Evolutionary conservation across 1,284 basidiomycete species (phyloP).

Genomic region (Cutaneotrichosporon cavernicola): DNA sequence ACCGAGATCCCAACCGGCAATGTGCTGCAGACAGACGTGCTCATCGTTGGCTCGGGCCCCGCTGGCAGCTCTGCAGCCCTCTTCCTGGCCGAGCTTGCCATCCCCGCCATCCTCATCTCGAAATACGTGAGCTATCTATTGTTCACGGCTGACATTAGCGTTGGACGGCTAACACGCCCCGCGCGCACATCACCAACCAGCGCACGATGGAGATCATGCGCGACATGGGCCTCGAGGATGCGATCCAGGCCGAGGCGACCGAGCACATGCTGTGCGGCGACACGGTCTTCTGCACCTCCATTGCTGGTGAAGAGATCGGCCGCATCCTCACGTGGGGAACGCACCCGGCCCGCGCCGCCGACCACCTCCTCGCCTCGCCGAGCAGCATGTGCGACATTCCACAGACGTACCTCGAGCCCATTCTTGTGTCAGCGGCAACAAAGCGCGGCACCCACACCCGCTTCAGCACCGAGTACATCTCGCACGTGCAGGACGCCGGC

Average conservation of each 20-base stretch:
- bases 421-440: conserved; percentile 14
- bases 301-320: conserved; percentile 23
- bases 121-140: conserved; percentile 10
- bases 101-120: conserved; percentile 20
- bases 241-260: conserved; percentile 21
- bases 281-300: conserved; percentile 25
- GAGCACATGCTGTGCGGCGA: conserved; percentile 24
- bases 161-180: conserved; percentile 24
- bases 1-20: conserved; percentile 20
- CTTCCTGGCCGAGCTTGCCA: conserved; percentile 21
- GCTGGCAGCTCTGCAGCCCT: conserved; percentile 20
- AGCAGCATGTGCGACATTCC: conserved; percentile 25
- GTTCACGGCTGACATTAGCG: conserved; percentile 1
- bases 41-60: conserved; percentile 20
- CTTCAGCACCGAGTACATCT: conserved; percentile 24
- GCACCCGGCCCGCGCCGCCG: conserved; percentile 21
- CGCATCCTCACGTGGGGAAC: conserved; percentile 25
- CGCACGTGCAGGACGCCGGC: conserved; percentile 20
- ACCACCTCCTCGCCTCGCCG: conserved; percentile 22
- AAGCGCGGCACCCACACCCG: conserved; percentile 25
- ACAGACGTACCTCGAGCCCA: conserved; percentile 27
- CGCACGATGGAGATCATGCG: conserved; percentile 26
- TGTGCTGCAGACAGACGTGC: conserved; percentile 20
- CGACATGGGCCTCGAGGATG: conserved; percentile 23
- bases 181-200: conserved; percentile 26